Conservation (phyloP, 345 rosid genomes). For the Camelina sativa region DNA sequence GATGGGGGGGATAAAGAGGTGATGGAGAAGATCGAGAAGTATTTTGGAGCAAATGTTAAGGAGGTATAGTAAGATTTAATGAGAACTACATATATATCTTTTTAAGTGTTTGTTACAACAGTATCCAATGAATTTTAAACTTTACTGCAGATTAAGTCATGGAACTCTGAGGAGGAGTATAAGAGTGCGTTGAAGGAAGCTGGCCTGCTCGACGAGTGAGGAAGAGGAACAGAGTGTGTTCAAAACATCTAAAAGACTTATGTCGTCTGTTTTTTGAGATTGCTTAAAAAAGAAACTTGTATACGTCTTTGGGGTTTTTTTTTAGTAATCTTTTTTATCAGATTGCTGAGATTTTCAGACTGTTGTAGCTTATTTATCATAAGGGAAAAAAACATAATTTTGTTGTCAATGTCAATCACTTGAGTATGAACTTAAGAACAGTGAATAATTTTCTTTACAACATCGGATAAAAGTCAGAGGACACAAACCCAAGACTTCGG, state of each 20-base stretch:
- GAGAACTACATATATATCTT: background rate
- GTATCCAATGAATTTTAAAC: background rate
- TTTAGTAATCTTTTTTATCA: conserved; percentile 12
- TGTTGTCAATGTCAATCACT: conserved; percentile 10
- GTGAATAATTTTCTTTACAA: conserved; percentile 17
- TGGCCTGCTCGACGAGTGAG: conserved; percentile 37
- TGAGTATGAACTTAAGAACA: background rate
- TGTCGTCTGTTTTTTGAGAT: background rate
- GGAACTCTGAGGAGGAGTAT: conserved; percentile 46
- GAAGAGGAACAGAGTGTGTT: conserved; percentile 10
- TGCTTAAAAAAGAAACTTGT: background rate
- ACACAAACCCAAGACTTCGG: background rate
- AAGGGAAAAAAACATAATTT: conserved; percentile 1
- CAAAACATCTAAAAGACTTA: background rate
- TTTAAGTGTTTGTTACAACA: conserved; percentile 1
- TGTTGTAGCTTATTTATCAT: background rate
- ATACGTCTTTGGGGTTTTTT: background rate
- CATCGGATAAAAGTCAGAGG: background rate
- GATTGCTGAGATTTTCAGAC: conserved; percentile 23
- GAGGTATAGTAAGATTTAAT: conserved; percentile 53
- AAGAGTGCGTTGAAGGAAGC: conserved; percentile 43
- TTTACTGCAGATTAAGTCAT: conserved; percentile 36
- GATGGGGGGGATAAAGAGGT: conserved; percentile 50
- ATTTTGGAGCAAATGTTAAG: conserved; percentile 52
- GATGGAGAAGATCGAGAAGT: conserved; percentile 75